phyloP scores from a whole-genome alignment of 129 eudicot species.

The Centaurea solstitialis region DNA sequence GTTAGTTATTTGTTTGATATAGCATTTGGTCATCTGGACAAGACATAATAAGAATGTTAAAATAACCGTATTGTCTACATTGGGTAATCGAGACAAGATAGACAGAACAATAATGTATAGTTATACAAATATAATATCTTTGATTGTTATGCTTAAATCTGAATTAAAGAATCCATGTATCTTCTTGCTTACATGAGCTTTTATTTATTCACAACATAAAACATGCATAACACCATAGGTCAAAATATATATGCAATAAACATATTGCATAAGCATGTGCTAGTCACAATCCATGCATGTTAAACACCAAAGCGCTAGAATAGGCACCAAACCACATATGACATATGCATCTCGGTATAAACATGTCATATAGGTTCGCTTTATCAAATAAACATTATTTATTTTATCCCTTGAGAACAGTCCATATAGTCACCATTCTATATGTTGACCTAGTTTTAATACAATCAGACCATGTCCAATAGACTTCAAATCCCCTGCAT shows the following conservation, averaged over 20 bases:
- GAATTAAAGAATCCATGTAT: no score
- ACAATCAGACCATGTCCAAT: background rate
- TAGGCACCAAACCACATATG: background rate
- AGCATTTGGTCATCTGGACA: no score
- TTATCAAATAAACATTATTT: no score
- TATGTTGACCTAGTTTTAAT: no score
- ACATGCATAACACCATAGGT: background rate
- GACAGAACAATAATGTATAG: no score
- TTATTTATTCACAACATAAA: background rate
- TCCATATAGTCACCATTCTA: background rate
- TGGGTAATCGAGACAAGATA: no score
- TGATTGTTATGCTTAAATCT: background rate
- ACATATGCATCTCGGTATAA: background rate
- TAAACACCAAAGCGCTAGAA: background rate
- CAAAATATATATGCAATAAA: background rate
- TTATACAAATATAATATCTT: no score
- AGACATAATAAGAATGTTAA: no score
- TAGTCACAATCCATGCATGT: background rate
- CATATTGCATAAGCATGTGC: background rate
- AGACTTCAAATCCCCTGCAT: background rate
- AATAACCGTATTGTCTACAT: no score
- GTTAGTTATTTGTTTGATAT: no score
- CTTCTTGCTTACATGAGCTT: background rate
- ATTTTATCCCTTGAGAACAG: background rate
- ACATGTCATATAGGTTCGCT: background rate